A percentile compares a stretch with the other conserved stretches of the same genome.
Conservation (phyloP, 2,329 filamentous ascomycete species). For the Phialophora chinensis region DNA sequence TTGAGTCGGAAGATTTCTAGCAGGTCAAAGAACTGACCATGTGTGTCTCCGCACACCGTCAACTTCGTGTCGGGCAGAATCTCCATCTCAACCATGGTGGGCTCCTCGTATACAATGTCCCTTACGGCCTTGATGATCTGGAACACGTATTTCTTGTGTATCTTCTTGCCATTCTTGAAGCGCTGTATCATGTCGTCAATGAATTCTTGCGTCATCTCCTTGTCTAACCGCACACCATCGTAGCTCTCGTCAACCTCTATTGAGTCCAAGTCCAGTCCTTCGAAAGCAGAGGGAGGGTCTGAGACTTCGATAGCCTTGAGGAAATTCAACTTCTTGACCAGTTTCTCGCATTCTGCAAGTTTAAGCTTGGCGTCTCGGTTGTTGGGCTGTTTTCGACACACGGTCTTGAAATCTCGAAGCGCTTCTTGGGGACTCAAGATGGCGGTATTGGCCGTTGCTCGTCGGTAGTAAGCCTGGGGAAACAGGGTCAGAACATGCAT, state of each 20-base stretch:
- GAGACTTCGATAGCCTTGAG: conserved; percentile 92
- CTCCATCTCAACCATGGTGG: conserved; percentile 94
- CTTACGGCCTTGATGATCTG: conserved; percentile 91
- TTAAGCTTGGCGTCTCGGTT: conserved; percentile 93
- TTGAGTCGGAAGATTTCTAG: conserved; percentile 95
- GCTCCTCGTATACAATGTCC: conserved; percentile 87
- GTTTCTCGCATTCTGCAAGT: conserved; percentile 90
- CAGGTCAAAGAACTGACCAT: conserved; percentile 97
- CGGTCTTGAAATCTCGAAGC: conserved; percentile 88
- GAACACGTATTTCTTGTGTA: conserved; percentile 96
- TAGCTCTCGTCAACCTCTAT: conserved; percentile 84
- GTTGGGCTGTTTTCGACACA: conserved; percentile 81
- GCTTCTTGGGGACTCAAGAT: conserved; percentile 89
- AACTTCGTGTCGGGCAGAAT: conserved; percentile 78
- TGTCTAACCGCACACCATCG: conserved; percentile 78
- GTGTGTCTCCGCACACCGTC: conserved; percentile 96
- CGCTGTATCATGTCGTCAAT: conserved; percentile 96
- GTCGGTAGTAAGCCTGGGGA: conserved; percentile 83
- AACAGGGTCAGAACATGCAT: background rate
- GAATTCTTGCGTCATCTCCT: conserved; percentile 93
- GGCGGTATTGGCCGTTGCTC: conserved; percentile 88
- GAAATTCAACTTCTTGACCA: conserved; percentile 90
- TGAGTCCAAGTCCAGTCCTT: conserved; percentile 83
- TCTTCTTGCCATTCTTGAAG: conserved; percentile 94
- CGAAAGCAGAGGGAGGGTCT: conserved; percentile 89